Percentiles rank a stretch among this genome's conserved stretches.
These are phyloP conservation scores for Metschnikowia lachancei DNA, from an alignment of 805 yeast genomes.

Conservation along the genomic window DNA sequence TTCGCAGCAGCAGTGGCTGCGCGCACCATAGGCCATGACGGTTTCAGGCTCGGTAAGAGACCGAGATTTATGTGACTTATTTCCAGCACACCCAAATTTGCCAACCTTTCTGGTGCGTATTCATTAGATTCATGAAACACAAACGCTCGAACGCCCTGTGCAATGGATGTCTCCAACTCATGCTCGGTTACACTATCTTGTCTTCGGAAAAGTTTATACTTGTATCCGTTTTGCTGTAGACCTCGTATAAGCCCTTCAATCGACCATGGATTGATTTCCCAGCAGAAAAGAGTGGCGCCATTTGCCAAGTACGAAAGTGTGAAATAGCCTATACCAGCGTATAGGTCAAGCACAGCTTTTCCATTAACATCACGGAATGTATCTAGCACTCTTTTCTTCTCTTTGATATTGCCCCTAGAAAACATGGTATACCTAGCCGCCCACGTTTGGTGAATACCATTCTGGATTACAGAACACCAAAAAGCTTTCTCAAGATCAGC, in stretches of 20 bases:
- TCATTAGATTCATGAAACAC: slow-evolving; percentile 67
- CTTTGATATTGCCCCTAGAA: slow-evolving; percentile 81
- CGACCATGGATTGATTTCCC: slow-evolving; percentile 88
- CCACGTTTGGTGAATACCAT: slow-evolving; percentile 78
- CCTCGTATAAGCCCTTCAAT: slow-evolving; percentile 67
- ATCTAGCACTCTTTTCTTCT: slow-evolving; percentile 62
- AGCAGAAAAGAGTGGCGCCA: slow-evolving; percentile 60
- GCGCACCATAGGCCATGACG: slow-evolving; percentile 50
- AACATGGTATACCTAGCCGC: slow-evolving; percentile 86
- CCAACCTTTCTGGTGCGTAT: slow-evolving; percentile 43
- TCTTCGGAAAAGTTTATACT: slow-evolving; percentile 4
- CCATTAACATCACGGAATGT: slow-evolving; percentile 35
- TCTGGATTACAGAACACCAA: slow-evolving; percentile 72
- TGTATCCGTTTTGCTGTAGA: slow-evolving; percentile 42
- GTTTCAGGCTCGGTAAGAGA: slow-evolving; percentile 66
- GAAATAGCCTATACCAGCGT: slow-evolving; percentile 86
- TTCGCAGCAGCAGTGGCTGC: not conserved
- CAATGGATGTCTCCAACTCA: not conserved
- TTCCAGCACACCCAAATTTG: slow-evolving; percentile 12
- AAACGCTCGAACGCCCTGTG: slow-evolving; percentile 33
- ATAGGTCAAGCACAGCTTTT: slow-evolving; percentile 60
- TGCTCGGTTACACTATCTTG: no score
- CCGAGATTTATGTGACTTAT: slow-evolving; percentile 73
- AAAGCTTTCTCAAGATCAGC: slow-evolving; percentile 52
- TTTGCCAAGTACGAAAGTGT: slow-evolving; percentile 61